phyloP scores from a whole-genome alignment of 1,284 basidiomycete species.

The Papiliotrema flavescens region DNA sequence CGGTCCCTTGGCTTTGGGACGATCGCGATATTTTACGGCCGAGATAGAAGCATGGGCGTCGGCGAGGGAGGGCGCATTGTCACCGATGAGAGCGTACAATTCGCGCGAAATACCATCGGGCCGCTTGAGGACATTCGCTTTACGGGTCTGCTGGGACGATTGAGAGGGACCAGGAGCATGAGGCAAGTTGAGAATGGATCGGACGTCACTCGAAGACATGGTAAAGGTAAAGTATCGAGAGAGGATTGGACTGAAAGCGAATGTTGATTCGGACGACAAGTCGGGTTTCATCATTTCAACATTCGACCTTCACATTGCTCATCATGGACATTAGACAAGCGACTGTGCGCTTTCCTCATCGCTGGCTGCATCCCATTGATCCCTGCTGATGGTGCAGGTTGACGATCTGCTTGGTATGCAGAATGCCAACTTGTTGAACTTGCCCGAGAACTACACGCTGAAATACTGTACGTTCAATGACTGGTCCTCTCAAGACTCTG shows the following conservation, averaged over 20 bases:
- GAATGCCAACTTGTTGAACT: slow-evolving; percentile 79
- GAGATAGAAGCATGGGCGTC: slow-evolving; percentile 38
- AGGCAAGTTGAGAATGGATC: slow-evolving; percentile 68
- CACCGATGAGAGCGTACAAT: slow-evolving; percentile 88
- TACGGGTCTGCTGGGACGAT: slow-evolving; percentile 45
- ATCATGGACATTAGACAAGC: slow-evolving; percentile 54
- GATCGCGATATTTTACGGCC: slow-evolving; percentile 75
- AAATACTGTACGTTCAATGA: slow-evolving; percentile 67
- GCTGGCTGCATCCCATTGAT: too few species aligned
- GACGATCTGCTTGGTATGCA: slow-evolving; percentile 82
- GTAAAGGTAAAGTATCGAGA: background rate
- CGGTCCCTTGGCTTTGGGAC: slow-evolving; percentile 56
- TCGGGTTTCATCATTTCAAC: background rate
- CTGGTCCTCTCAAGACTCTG: too few species aligned
- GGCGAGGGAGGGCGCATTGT: slow-evolving; percentile 75
- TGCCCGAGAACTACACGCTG: slow-evolving; percentile 83
- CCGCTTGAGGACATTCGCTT: slow-evolving; percentile 50
- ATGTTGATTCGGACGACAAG: background rate
- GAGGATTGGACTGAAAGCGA: background rate
- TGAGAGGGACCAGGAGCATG: slow-evolving; percentile 24
- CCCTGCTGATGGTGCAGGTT: slow-evolving; percentile 31
- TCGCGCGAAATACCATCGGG: slow-evolving; percentile 90
- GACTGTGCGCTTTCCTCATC: slow-evolving; percentile 36
- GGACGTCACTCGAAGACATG: slow-evolving; percentile 66
- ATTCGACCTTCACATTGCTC: background rate